A percentile compares a stretch with the other conserved stretches of the same genome.
phyloP scores from a whole-genome alignment of 345 rosid genomes.

The Lumnitzera racemosa region DNA sequence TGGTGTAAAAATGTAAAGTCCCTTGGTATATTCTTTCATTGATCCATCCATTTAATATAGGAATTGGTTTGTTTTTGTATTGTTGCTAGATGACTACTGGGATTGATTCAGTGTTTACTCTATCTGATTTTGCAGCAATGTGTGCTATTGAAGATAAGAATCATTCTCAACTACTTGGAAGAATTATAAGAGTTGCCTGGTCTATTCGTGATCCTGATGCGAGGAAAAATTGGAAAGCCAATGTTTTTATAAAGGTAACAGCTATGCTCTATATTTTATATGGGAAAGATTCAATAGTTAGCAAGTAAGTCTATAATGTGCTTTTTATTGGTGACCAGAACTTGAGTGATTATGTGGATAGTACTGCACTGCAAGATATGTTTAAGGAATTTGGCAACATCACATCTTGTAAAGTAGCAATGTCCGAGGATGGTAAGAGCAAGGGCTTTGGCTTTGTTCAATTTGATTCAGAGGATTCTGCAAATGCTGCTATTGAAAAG shows the following conservation, averaged over 20 bases:
- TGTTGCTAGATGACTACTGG: too few relatives aligned
- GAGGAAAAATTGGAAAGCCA: conserved; percentile 62
- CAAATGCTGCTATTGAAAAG: conserved; percentile 55
- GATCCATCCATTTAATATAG: too few relatives aligned
- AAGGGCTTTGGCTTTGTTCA: conserved; percentile 75
- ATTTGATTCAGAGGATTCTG: conserved; percentile 47
- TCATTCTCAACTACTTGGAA: conserved; percentile 49
- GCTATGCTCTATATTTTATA: background rate
- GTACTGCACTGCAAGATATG: conserved; percentile 37
- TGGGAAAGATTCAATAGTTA: background rate
- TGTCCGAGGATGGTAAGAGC: conserved; percentile 55
- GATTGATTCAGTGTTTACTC: too few relatives aligned
- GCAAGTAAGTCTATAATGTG: background rate
- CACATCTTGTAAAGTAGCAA: conserved; percentile 59
- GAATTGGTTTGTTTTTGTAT: too few relatives aligned
- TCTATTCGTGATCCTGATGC: conserved; percentile 63
- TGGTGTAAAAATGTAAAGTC: background rate
- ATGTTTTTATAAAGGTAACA: conserved; percentile 66
- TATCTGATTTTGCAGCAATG: conserved; percentile 32
- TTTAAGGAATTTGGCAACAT: conserved; percentile 51
- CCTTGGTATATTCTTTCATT: too few relatives aligned
- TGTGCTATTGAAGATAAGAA: conserved; percentile 58
- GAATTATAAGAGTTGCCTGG: conserved; percentile 60
- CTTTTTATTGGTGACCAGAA: conserved; percentile 26
- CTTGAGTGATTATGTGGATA: conserved; percentile 44